Base-by-base conservation (phyloP, 768 basidiomycete species). In the Suillus hirtellus region DNA sequence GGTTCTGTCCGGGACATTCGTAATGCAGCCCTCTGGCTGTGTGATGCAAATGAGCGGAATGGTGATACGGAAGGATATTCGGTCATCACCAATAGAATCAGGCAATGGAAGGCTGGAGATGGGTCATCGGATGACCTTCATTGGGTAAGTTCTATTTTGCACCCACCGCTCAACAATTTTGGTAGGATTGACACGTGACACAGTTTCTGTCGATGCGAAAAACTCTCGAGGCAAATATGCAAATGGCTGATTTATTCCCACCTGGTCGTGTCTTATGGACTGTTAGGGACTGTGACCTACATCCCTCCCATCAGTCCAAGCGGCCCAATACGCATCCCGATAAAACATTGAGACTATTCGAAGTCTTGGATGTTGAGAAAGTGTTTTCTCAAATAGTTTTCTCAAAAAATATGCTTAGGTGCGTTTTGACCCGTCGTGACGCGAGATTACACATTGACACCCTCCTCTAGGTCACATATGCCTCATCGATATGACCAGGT, bases 151-250 rank as follows among this genome's bases (percentile, higher is more conserved):
- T 31, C 31, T 31, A 31, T 77, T 73, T 42, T 42, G 38, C 56
- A 42, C 42, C 17, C 31, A 2, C 64, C 69, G 24, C 73, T 80
- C 31, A 31, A 62, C 6, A 19, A 87, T 73, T 78, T 78, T 63
- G 77, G 84, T 59, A 87, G 85, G 85, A 85, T 86, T 59, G 60
- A 21, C 15, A 38, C 2, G 15, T 27, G 15, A 43, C 53, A 17
- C 61, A 93, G 92, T 92, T 94, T 69, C 78, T 93, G 44, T 84
- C 90, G 0, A 83, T 90, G 63, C 85, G 92, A 52, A 93, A 91
- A 79, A 93, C 92, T 3, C 81, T 94, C 0, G 90, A 93, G 72
- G 92, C 91, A 52, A 92, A 90, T 64, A 93, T 94, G 92, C 83
- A 86, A 56, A 84, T 82, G 78, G 77, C 84, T 3, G 82, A 87